A percentile compares a stretch with the other conserved stretches of the same genome.
phyloP scores from a whole-genome alignment of 345 rosid genomes.

The Adansonia digitata region DNA sequence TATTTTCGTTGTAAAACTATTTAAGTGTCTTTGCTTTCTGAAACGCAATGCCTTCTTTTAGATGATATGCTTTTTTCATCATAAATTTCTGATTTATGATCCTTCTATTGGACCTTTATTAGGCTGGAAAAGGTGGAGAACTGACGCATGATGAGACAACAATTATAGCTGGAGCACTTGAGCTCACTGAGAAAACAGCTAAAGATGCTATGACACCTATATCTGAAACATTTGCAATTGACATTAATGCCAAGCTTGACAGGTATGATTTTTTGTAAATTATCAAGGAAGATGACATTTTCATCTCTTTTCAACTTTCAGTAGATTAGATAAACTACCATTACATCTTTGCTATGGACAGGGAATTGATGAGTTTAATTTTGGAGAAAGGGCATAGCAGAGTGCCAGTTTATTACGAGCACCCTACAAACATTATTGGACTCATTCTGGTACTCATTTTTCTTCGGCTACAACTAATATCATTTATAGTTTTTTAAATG shows the following conservation, averaged over 20 bases:
- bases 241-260: constrained; percentile 78
- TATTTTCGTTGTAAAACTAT: background rate
- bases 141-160: constrained; percentile 96
- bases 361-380: constrained; percentile 46
- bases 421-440: constrained; percentile 83
- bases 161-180: constrained; percentile 98
- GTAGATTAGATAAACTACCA: constrained; percentile 26
- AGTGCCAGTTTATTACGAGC: constrained; percentile 92
- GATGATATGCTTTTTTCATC: background rate
- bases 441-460: constrained; percentile 55
- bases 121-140: constrained; percentile 99
- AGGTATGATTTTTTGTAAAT: constrained; percentile 34
- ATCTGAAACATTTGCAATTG: constrained; percentile 69
- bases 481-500: background rate
- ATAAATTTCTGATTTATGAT: constrained; percentile 3
- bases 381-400: constrained; percentile 98
- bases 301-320: background rate
- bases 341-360: background rate
- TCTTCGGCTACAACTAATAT: background rate
- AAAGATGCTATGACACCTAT: constrained; percentile 91
- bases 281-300: background rate
- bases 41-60: constrained; percentile 26
- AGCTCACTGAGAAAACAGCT: constrained; percentile 77
- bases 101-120: constrained; percentile 11
- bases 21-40: background rate